phyloP scores from a whole-genome alignment of 805 yeast species.

The Ogataea zsoltii region DNA sequence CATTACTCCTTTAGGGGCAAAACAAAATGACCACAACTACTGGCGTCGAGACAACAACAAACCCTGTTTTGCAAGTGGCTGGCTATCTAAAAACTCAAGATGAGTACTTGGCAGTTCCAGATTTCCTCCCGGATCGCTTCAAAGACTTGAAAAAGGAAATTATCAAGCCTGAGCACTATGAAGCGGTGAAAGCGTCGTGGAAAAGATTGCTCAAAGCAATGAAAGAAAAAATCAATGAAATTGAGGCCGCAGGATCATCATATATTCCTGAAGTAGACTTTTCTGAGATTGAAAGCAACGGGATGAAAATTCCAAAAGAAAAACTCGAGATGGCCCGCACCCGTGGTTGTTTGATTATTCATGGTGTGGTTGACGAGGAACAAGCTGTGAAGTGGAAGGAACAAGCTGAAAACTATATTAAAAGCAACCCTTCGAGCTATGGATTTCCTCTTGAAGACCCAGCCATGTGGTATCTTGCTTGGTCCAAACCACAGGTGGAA shows the following conservation, averaged over 20 bases:
- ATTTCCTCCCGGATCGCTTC: not conserved
- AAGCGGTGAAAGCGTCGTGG: slow-evolving; percentile 34
- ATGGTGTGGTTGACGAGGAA: slow-evolving; percentile 32
- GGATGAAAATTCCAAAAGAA: slow-evolving; percentile 7
- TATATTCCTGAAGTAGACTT: slow-evolving; percentile 31
- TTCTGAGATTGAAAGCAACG: slow-evolving; percentile 19
- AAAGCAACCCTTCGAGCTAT: slow-evolving; percentile 31
- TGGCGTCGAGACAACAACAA: not conserved
- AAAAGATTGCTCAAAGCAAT: slow-evolving; percentile 29
- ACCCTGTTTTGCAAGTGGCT: not conserved
- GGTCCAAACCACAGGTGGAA: slow-evolving; percentile 40
- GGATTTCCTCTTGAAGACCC: slow-evolving; percentile 30
- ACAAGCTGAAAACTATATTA: slow-evolving; percentile 24
- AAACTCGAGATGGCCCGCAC: slow-evolving; percentile 8
- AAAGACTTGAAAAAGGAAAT: slow-evolving; percentile 18
- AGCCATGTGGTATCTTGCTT: slow-evolving; percentile 36
- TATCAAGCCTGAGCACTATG: slow-evolving; percentile 29
- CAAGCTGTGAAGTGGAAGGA: slow-evolving; percentile 27
- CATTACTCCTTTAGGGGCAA: no score
- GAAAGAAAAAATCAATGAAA: slow-evolving; percentile 22
- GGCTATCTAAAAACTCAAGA: not conserved
- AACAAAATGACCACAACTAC: not conserved
- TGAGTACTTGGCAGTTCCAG: slow-evolving; percentile 2
- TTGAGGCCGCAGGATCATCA: slow-evolving; percentile 24
- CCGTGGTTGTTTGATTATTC: slow-evolving; percentile 35